Evolutionary conservation across 495 filamentous ascomycete species (phyloP).

Genomic region (Talaromyces proteolyticus): DNA sequence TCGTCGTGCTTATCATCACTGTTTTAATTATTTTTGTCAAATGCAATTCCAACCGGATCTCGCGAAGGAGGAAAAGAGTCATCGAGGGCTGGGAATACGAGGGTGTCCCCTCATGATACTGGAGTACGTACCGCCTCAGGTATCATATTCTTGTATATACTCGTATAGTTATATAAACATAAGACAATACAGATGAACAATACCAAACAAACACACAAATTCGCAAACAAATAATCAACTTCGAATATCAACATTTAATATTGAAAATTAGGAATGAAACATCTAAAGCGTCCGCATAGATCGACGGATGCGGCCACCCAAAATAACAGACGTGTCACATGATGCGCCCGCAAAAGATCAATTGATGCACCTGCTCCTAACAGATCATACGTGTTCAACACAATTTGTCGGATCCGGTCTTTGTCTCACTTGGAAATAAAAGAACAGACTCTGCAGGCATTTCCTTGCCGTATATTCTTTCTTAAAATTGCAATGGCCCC

Average conservation of each 20-base stretch:
- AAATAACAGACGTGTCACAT: background rate
- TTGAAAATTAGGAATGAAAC: no score
- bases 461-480: background rate
- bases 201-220: no score
- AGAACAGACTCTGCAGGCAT: no score
- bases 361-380: no score
- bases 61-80: conserved; percentile 41
- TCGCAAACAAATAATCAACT: no score
- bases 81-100: conserved; percentile 62
- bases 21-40: conserved; percentile 59
- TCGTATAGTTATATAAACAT: no score
- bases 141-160: background rate
- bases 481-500: conserved; percentile 46
- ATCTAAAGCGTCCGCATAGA: no score
- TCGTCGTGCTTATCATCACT: conserved; percentile 53
- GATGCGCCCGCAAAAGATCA: background rate
- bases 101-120: conserved; percentile 48
- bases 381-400: no score
- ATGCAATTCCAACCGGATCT: conserved; percentile 52
- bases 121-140: background rate
- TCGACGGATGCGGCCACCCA: conserved; percentile 1
- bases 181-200: no score
- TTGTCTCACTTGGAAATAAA: background rate
- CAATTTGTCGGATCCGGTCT: background rate
- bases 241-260: no score